A percentile compares a stretch with the other conserved stretches of the same genome.
These are phyloP conservation scores for Lactifluus piperatus DNA, from an alignment of 768 basidiomycete species.

Conservation along the genomic window DNA sequence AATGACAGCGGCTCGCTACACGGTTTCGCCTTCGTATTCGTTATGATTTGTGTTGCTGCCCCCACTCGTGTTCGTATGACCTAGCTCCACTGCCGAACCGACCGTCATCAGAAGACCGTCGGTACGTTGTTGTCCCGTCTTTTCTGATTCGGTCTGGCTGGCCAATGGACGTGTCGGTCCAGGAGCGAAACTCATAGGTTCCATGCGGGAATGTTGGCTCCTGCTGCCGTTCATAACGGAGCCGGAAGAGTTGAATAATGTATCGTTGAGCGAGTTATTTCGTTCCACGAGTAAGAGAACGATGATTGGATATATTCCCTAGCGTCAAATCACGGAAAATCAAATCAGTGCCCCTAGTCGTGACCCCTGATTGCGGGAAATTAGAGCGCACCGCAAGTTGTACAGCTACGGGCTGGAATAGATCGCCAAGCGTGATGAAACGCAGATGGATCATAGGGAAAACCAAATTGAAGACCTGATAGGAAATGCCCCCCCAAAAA, in stretches of 20 bases:
- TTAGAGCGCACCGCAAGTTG: slow-evolving; percentile 1
- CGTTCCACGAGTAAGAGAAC: not conserved
- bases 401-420: not conserved
- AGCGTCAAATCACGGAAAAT: not conserved
- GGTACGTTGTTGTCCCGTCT: not conserved
- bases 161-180: not conserved
- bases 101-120: not conserved
- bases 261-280: not conserved
- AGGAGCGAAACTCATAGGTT: not conserved
- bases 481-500: too few relatives aligned
- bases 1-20: not conserved
- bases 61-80: not conserved
- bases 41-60: not conserved
- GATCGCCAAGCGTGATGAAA: not conserved
- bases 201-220: not conserved
- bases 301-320: slow-evolving; percentile 9
- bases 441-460: not conserved
- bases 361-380: not conserved
- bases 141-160: not conserved
- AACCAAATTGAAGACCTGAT: not conserved
- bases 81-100: not conserved
- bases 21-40: not conserved
- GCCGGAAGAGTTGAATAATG: not conserved
- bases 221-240: not conserved
- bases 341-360: not conserved